Base-by-base conservation (phyloP, 2,329 filamentous ascomycete species). In the Septoria linicola region DNA sequence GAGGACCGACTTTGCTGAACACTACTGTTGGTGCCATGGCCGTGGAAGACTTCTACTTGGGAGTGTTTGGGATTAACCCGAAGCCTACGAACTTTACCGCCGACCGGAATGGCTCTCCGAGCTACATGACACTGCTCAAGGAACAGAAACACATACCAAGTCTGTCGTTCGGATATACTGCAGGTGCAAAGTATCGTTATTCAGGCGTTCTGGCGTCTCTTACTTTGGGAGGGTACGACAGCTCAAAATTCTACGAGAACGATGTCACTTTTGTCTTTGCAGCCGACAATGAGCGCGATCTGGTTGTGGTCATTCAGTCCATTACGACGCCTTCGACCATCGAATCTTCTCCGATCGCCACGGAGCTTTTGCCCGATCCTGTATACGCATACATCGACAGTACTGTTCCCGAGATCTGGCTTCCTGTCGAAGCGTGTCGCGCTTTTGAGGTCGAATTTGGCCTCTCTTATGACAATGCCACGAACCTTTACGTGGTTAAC, bases 111-210 rank as follows among this genome's bases (percentile, higher is more conserved):
- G 80, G 51, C 63, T 84, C 63, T 70, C 79, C 59, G 69, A 83
- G 63, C 70, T 85, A 70, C 57, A 71, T 77, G 65, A 68, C 68
- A 1, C 57, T 62, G 44, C 79, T 87, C 36, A 78, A 83, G 63
- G 68, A 76, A 8, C 75, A 78, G 50, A 79, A 79, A 7, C 72
- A 71, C 51, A 86, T 89, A 41, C 83, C 85, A 1, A 89, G 86
- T 65, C 76, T 88, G 55, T 87, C 84, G 35, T 89, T 87, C 65
- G 85, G 84, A 44, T 90, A 84, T 66, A 89, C 87, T 3, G 86
- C 86, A 34, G 87, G 87, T 13, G 85, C 85, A n/a, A 78, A 79
- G 55, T 89, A 89, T 63, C 77, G 83, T 2, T 54, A 49, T 41
- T 61, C 64, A 11, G 66, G 64, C 6, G 66, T 72, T n/a, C 65